These are phyloP conservation scores for Thelonectria blattea DNA, from an alignment of 2,329 filamentous ascomycete species.

Conservation along the genomic window DNA sequence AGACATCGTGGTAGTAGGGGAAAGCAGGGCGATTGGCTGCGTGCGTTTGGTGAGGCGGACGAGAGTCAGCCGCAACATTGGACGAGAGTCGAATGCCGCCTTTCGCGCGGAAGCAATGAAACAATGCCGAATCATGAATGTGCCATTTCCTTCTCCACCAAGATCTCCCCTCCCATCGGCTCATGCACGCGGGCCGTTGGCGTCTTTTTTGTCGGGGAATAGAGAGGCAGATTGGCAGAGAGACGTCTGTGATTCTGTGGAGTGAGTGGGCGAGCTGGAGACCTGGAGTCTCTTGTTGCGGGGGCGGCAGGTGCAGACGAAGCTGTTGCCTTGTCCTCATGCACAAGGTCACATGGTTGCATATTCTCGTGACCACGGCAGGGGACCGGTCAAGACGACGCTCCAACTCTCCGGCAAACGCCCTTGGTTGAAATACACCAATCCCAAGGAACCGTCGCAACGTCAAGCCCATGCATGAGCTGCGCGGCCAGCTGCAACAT, in stretches of 20 bases:
- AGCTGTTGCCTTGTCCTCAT: background rate
- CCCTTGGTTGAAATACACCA: background rate
- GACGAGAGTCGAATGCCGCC: background rate
- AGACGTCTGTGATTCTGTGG: background rate
- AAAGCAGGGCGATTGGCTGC: conserved; percentile 6
- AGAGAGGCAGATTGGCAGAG: background rate
- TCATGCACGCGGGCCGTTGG: background rate
- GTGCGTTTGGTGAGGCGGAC: conserved; percentile 3
- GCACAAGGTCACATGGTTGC: background rate
- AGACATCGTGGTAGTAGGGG: conserved; percentile 8
- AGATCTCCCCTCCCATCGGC: background rate
- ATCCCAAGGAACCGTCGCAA: background rate
- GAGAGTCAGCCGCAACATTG: conserved; percentile 7
- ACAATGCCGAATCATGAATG: background rate
- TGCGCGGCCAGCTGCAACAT: background rate
- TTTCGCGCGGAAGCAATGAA: background rate
- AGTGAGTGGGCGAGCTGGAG: too few species aligned
- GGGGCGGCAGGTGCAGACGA: too few species aligned
- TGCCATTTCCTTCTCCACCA: background rate
- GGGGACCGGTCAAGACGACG: too few species aligned
- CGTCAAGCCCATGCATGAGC: background rate
- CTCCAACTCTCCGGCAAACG: background rate
- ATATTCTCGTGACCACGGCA: background rate
- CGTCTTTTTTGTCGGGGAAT: background rate
- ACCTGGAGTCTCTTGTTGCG: too few species aligned